Evolutionary conservation across 2,329 filamentous ascomycete genomes (phyloP), one percentile per base, ranked within the genome.

Genomic region (Aspergillus sclerotialis): DNA sequence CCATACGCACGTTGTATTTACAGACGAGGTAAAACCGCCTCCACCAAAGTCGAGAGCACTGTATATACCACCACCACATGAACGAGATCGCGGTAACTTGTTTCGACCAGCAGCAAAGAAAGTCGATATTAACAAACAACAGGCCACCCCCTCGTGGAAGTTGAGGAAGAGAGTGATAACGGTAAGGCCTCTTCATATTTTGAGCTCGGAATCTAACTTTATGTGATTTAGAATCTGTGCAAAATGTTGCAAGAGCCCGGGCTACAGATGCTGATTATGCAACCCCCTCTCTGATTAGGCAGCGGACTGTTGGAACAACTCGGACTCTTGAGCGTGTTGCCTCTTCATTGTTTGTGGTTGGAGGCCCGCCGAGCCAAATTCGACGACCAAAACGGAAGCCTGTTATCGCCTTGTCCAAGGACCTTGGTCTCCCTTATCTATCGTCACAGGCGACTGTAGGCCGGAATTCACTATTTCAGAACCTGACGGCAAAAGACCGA

Each of bases 381-480:
- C 35, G 34, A 30, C 35, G 30, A 36, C 40, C 17, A 10, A 40
- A 40, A 21, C 44, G 29, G 23, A 10, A 7, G 7, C 19, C 10
- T 10, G 19, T 39, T 7, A 25, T 40, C 21, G 40, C 40, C n/a
- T 38, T 51, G 5, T 46, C 45, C 12, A 49, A 50, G 29, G 35
- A 46, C 6, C 37, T 49, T 2, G 43, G 62, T 30, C 51, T 65
- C 30, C 64, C 67, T 0, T 50, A 56, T 16, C 51, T 72, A 1
- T 71, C 66, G 4, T 55, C 59, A 13, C 57, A 64, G 21, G 62
- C 60, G 3, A 68, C 65, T 1, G 41, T 72, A 4, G 67, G 68
- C 1, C 55, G 66, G 2, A 72, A 72, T 38, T 70, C 66, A 1
- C 50, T 61, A 16, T 72, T 73, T 21, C 40, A 60, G 16, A 65